Base-by-base conservation (phyloP, 2,329 filamentous ascomycete species). In the Thelonectria rubi region DNA sequence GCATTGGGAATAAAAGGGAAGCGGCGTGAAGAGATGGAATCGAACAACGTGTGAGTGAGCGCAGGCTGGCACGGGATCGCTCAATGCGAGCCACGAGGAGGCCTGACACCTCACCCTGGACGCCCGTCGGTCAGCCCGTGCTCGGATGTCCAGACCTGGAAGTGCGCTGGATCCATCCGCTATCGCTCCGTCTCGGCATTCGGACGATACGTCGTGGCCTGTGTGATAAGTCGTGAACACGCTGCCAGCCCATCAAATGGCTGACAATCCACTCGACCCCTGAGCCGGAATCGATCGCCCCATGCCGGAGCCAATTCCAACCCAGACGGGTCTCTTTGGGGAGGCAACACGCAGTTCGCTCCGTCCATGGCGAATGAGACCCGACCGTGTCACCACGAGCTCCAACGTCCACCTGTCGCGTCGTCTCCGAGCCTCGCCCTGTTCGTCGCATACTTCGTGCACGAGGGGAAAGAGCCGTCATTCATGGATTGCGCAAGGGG, bases 361-460 rank as follows among this genome's bases (percentile, higher is more conserved):
- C 55, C 55, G 34, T 42, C 46, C 20, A 20, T 53, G 64, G 62
- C 69, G 69, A 72, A 72, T 72, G 45, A 61, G 69, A 64, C 66
- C 53, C 30, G 53, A 55, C 57, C 49, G 40, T 65, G 63, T 51
- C 49, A 67, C 68, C 69, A 72, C 69, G 69, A 65, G 69, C 64
- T 58, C 50, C 43, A 52, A 34, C 57, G 37, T 47, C 55, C 51
- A 51, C 43, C 57, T 59, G 24, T 54, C 37, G 34, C 49, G 51
- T 50, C 59, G 60, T 47, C 52, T n/a, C 9, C 17, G 37, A 53
- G 45, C 30, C 40, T 42, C 21, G 32, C 20, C 15, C 24, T 26
- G 37, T 50, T 54, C 37, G 21, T 55, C 18, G 50, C 15, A 54
- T 21, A 34, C 39, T 49, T 14, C 17, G 52, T 54, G 58, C 58